Evolutionary conservation across 2,329 filamentous ascomycete species (phyloP).

Genomic region (Cladosporium sp.): DNA sequence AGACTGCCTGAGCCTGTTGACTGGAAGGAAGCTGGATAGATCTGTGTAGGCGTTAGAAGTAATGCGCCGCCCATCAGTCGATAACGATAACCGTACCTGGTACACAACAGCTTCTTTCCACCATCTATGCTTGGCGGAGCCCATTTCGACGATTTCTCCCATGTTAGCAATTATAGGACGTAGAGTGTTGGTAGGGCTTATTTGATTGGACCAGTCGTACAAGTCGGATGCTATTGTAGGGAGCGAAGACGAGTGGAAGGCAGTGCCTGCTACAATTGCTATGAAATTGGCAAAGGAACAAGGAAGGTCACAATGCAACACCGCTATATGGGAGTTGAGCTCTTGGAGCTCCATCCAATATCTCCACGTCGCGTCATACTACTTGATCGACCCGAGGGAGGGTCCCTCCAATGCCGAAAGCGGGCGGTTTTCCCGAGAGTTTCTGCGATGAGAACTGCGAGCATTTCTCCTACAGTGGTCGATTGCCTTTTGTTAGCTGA

Average conservation of each 20-base stretch:
- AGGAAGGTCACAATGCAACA: slow-evolving; percentile 1
- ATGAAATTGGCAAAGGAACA: not conserved
- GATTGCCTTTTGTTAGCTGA: not conserved
- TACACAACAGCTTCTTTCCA: slow-evolving; percentile 39
- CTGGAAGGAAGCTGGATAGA: slow-evolving; percentile 57
- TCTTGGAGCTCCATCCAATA: not conserved
- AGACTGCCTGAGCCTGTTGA: slow-evolving; percentile 50
- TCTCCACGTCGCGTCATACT: not conserved
- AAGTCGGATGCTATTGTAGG: not conserved
- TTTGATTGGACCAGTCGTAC: no score
- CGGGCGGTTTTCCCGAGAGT: slow-evolving; percentile 6
- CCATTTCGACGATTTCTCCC: slow-evolving; percentile 12
- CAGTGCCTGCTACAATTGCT: not conserved
- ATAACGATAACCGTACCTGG: slow-evolving; percentile 15
- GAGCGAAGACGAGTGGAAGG: not conserved
- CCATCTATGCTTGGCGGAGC: slow-evolving; percentile 25
- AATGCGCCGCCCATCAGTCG: not conserved
- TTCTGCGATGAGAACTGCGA: slow-evolving; percentile 4
- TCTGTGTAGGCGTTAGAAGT: slow-evolving; percentile 36
- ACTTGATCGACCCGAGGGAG: not conserved
- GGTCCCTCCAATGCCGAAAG: not conserved
- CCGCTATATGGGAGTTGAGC: not conserved
- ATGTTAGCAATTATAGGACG: not conserved
- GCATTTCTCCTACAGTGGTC: not conserved
- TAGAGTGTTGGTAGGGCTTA: no score